phyloP scores from a whole-genome alignment of 1,139 yeast species.

The Diutina mesorugosa region DNA sequence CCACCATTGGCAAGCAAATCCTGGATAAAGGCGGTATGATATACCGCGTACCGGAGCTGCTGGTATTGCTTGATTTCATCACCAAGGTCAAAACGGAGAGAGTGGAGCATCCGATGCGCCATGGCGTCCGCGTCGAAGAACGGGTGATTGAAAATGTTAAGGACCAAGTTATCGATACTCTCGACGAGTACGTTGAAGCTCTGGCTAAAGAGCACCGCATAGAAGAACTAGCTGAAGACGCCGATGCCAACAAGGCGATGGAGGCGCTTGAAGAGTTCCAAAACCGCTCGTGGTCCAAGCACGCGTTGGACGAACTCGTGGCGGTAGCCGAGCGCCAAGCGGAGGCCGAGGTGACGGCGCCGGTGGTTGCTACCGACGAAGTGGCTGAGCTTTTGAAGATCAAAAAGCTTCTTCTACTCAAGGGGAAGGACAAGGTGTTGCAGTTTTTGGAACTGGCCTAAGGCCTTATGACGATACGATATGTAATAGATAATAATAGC shows the following conservation, averaged over 20 bases:
- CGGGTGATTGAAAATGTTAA: not conserved
- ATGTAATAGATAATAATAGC: not conserved
- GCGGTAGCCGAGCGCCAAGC: not conserved
- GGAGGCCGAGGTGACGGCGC: not conserved
- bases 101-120: not conserved
- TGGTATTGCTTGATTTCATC: not conserved
- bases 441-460: not conserved
- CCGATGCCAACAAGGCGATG: not conserved
- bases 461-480: not conserved
- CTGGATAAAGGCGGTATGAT: not conserved
- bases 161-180: not conserved
- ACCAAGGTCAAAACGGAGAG: not conserved
- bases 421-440: not conserved
- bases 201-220: not conserved
- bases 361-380: not conserved
- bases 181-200: not conserved
- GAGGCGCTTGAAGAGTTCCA: not conserved
- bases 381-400: not conserved
- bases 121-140: not conserved
- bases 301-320: not conserved
- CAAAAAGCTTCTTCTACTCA: not conserved
- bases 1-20: not conserved
- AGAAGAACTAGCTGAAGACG: not conserved
- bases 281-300: not conserved
- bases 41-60: not conserved